These are phyloP conservation scores for Diaporthe eres DNA, from an alignment of 2,329 filamentous ascomycete species.

Conservation along the genomic window DNA sequence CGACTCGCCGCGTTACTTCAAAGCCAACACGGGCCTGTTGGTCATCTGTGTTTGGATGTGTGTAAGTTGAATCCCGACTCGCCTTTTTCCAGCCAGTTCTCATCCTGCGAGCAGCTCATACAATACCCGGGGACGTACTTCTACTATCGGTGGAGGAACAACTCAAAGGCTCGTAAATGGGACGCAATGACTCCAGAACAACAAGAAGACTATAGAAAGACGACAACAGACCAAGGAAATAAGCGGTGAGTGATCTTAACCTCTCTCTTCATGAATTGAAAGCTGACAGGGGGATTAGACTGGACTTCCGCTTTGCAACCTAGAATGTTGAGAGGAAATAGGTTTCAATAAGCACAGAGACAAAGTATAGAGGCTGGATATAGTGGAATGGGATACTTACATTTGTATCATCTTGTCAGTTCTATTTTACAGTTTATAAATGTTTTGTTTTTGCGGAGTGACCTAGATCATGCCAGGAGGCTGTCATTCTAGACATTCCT, in stretches of 20 bases:
- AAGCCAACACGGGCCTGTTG: neutral
- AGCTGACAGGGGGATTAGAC: neutral
- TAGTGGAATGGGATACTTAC: no score
- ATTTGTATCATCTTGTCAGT: no score
- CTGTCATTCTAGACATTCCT: no score
- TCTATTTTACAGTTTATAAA: no score
- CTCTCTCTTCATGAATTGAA: no score
- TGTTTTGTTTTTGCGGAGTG: no score
- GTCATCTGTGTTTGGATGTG: conserved; percentile 20
- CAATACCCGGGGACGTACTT: conserved; percentile 61
- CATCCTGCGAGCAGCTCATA: neutral
- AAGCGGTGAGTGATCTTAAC: neutral
- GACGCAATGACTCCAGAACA: conserved; percentile 59
- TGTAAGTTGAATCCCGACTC: neutral
- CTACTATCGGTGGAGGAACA: conserved; percentile 65
- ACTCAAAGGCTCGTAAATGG: conserved; percentile 60
- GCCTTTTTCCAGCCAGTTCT: neutral
- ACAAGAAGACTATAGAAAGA: conserved; percentile 35
- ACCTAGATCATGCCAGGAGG: no score
- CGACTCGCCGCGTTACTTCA: conserved; percentile 31
- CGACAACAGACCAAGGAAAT: neutral
- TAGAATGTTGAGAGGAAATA: neutral
- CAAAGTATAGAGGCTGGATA: neutral
- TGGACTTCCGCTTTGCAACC: conserved; percentile 15
- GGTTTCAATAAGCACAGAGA: neutral